phyloP scores from a whole-genome alignment of 148 eudicot genomes.

The Rhododendron vialii region DNA sequence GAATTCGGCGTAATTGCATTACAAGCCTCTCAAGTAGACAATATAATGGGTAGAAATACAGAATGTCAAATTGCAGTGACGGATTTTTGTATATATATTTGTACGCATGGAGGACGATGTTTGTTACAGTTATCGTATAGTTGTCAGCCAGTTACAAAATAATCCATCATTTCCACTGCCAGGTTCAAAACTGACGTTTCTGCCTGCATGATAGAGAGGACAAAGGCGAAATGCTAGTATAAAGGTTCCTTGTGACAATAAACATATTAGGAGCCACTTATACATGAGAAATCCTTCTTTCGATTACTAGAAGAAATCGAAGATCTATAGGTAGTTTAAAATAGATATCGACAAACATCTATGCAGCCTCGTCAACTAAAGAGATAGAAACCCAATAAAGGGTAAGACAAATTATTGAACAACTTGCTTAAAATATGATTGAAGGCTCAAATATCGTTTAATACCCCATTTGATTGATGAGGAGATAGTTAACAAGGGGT shows the following conservation, averaged over 20 bases:
- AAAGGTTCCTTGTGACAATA: too few species aligned
- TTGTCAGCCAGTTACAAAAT: constrained; percentile 68
- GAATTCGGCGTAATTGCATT: too few species aligned
- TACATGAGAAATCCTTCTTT: too few species aligned
- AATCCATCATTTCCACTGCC: constrained; percentile 90
- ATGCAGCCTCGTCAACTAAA: too few species aligned
- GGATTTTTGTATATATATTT: neutral
- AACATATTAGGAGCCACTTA: too few species aligned
- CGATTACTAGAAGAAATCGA: neutral
- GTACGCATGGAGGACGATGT: neutral
- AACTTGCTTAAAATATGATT: neutral
- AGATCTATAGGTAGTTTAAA: neutral
- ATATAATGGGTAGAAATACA: too few species aligned
- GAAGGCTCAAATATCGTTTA: neutral
- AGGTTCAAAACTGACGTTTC: constrained; percentile 5
- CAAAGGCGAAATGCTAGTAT: too few species aligned
- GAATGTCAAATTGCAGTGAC: neutral
- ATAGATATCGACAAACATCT: neutral
- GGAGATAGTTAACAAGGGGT: neutral
- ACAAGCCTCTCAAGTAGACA: too few species aligned
- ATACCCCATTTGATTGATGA: neutral
- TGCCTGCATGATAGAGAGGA: too few species aligned
- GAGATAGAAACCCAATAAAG: neutral
- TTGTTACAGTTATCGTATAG: neutral
- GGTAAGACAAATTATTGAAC: neutral